Evolutionary conservation across 805 yeast genomes (phyloP).

Genomic region (Yarrowia sp.): DNA sequence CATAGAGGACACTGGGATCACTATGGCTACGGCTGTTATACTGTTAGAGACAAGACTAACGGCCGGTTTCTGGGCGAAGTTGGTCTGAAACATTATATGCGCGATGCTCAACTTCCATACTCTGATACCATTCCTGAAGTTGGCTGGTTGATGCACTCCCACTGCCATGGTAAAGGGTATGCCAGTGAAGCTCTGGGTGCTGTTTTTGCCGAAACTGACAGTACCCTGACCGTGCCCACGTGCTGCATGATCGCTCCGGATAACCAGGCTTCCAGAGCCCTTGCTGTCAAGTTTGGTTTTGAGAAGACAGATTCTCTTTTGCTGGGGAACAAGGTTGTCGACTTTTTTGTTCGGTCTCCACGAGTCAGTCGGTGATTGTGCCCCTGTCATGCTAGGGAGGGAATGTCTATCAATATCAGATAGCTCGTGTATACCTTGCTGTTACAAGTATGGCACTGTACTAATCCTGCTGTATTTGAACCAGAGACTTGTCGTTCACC

Average conservation of each 20-base stretch:
- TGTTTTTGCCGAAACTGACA: background rate
- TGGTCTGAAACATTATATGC: background rate
- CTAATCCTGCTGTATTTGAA: no score
- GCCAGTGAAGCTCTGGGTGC: background rate
- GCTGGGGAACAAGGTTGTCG: background rate
- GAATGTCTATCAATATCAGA: no score
- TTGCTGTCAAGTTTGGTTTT: background rate
- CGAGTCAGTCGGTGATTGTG: no score
- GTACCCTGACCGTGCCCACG: background rate
- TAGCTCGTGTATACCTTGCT: no score
- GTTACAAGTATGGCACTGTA: no score
- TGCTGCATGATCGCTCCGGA: background rate
- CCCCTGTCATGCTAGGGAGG: no score
- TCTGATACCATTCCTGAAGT: background rate
- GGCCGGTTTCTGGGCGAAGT: background rate
- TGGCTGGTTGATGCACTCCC: background rate
- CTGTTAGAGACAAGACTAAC: background rate
- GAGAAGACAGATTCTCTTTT: background rate
- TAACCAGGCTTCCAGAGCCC: background rate
- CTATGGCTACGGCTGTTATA: conserved; percentile 9
- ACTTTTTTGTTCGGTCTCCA: background rate
- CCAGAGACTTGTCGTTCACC: no score
- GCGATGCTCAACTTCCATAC: background rate
- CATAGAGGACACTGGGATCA: conserved; percentile 9
- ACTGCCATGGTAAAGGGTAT: background rate